Percentiles rank a stretch among this genome's conserved stretches.
Evolutionary conservation across 257 asterid genomes (phyloP).

Genomic region (Solanum bukasovii): DNA sequence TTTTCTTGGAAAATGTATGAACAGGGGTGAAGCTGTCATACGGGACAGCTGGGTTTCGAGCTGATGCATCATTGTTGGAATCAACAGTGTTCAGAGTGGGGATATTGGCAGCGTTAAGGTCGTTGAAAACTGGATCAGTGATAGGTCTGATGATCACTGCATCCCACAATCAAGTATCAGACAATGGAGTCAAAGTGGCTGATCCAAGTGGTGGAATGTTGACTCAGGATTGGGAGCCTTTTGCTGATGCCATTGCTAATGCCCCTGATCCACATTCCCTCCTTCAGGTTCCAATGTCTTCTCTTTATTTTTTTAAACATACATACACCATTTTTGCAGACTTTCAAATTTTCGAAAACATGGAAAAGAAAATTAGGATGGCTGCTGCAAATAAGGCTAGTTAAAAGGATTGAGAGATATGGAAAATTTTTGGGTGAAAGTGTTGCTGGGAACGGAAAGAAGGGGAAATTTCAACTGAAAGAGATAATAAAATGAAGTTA

Average conservation of each 20-base stretch:
- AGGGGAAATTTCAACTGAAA: not conserved
- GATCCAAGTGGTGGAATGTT: conserved; percentile 94
- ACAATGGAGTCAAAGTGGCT: conserved; percentile 84
- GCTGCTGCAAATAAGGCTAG: not conserved
- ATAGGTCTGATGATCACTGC: conserved; percentile 91
- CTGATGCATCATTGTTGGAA: conserved; percentile 55
- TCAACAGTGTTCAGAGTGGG: conserved; percentile 82
- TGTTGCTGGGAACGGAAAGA: not conserved
- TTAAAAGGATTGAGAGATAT: not conserved
- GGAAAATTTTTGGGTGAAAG: not conserved
- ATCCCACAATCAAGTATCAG: conserved; percentile 69
- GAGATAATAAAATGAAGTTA: not conserved
- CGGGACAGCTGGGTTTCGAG: conserved; percentile 93
- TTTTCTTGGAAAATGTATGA: not conserved
- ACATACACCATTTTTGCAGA: not conserved
- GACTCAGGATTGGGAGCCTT: conserved; percentile 92
- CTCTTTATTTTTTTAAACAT: too few species aligned
- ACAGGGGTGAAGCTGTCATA: conserved; percentile 66
- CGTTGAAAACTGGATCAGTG: conserved; percentile 55
- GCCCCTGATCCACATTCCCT: conserved; percentile 53
- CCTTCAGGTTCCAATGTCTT: conserved; percentile 35
- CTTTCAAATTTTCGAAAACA: not conserved
- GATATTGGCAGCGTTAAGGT: conserved; percentile 75
- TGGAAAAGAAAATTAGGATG: not conserved
- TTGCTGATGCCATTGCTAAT: conserved; percentile 70